Evolutionary conservation across 345 rosid species (phyloP).

Genomic region (Geranium rotundifolium): DNA sequence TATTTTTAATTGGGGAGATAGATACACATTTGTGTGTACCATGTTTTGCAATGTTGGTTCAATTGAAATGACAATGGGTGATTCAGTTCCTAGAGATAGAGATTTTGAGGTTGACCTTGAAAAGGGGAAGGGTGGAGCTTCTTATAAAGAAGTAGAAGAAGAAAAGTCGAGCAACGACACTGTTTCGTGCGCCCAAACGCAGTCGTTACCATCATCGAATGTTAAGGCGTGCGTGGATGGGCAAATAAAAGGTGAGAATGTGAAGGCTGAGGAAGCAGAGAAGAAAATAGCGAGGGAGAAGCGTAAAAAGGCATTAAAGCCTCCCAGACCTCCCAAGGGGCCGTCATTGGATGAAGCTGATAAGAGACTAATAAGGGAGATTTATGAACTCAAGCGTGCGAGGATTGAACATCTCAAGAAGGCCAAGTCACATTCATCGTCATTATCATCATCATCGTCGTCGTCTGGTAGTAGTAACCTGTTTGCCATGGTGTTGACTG

Average conservation of each 20-base stretch:
- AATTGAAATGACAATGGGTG: slow-evolving; percentile 22
- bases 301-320: slow-evolving; percentile 40
- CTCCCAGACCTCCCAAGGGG: slow-evolving; percentile 88
- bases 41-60: neutral
- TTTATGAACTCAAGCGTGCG: slow-evolving; percentile 76
- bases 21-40: neutral
- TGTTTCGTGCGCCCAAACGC: slow-evolving; percentile 14
- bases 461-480: slow-evolving; percentile 35
- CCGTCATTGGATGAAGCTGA: slow-evolving; percentile 78
- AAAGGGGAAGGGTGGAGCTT: slow-evolving; percentile 35
- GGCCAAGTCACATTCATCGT: slow-evolving; percentile 43
- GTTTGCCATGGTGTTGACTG: slow-evolving; percentile 30
- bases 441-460: too few species aligned
- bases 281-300: slow-evolving; percentile 39
- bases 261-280: slow-evolving; percentile 17
- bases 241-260: slow-evolving; percentile 13
- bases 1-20: neutral
- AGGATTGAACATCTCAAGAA: slow-evolving; percentile 72
- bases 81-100: slow-evolving; percentile 17
- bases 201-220: slow-evolving; percentile 13
- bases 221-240: slow-evolving; percentile 18
- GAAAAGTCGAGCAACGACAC: slow-evolving; percentile 23
- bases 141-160: too few species aligned
- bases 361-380: slow-evolving; percentile 69
- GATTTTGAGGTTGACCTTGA: slow-evolving; percentile 64